These are phyloP conservation scores for Debaryomycetaceae sp. DNA, from an alignment of 1,139 yeast genomes.

Conservation along the genomic window DNA sequence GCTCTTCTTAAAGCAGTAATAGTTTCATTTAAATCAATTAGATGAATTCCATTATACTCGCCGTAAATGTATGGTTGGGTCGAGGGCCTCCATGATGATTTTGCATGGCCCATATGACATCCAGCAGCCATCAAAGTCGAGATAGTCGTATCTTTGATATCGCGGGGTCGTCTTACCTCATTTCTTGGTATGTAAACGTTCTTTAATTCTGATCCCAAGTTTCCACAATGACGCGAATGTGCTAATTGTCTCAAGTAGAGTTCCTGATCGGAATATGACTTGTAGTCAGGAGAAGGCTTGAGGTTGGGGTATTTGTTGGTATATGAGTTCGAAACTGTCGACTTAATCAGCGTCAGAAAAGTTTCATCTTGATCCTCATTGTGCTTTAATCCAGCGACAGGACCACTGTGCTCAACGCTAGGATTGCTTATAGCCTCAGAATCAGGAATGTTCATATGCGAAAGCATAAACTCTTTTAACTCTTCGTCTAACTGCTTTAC, in stretches of 20 bases:
- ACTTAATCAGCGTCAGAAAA: constrained; percentile 17
- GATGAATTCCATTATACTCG: constrained; percentile 80
- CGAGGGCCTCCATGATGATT: constrained; percentile 73
- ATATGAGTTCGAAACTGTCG: constrained; percentile 31
- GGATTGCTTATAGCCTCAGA: constrained; percentile 31
- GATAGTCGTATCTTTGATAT: constrained; percentile 56
- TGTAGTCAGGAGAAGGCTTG: constrained; percentile 43
- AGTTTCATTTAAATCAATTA: constrained; percentile 86
- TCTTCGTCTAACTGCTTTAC: constrained; percentile 42
- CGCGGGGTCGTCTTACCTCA: constrained; percentile 58
- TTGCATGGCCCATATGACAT: constrained; percentile 90
- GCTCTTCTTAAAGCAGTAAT: constrained; percentile 74
- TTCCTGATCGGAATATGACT: constrained; percentile 67
- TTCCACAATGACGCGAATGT: constrained; percentile 42
- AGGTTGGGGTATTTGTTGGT: constrained; percentile 36
- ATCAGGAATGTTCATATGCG: constrained; percentile 33
- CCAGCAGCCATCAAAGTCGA: constrained; percentile 84
- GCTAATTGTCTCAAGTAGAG: constrained; percentile 68
- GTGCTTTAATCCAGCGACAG: neutral
- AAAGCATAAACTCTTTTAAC: constrained; percentile 36
- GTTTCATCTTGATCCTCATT: constrained; percentile 7
- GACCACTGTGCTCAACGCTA: constrained; percentile 21
- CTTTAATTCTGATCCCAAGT: constrained; percentile 62
- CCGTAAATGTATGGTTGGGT: constrained; percentile 89
- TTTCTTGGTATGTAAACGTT: constrained; percentile 69